phyloP scores from a whole-genome alignment of 352 stramenopile genomes.

The Phytophthora tentaculata region DNA sequence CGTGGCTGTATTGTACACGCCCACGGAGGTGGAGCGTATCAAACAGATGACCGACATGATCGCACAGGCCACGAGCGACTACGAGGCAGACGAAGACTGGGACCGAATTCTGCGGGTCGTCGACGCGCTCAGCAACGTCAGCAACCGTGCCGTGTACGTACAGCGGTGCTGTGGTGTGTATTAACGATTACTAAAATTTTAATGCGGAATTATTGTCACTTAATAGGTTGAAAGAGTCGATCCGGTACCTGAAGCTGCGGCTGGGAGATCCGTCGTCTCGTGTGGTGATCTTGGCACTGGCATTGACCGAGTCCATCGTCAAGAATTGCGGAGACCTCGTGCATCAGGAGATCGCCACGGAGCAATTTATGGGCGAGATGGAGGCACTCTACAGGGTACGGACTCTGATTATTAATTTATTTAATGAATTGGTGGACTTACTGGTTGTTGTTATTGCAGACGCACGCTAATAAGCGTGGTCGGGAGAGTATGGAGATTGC shows the following conservation, averaged over 20 bases:
- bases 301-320: slow-evolving; percentile 73
- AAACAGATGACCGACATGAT: slow-evolving; percentile 79
- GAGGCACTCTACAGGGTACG: slow-evolving; percentile 71
- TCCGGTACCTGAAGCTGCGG: slow-evolving; percentile 75
- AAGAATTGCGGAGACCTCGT: slow-evolving; percentile 81
- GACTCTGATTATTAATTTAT: background rate
- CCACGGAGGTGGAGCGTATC: slow-evolving; percentile 76
- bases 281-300: slow-evolving; percentile 71
- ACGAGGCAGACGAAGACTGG: slow-evolving; percentile 74
- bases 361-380: slow-evolving; percentile 78
- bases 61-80: slow-evolving; percentile 70
- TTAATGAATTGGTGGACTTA: slow-evolving; percentile 4
- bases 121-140: slow-evolving; percentile 74
- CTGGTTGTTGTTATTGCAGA: slow-evolving; percentile 27
- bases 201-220: background rate
- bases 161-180: background rate
- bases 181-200: background rate
- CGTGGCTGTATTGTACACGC: slow-evolving; percentile 76
- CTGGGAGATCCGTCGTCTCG: slow-evolving; percentile 67
- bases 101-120: slow-evolving; percentile 79
- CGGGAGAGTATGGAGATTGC: slow-evolving; percentile 79
- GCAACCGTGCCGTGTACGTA: slow-evolving; percentile 63
- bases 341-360: slow-evolving; percentile 68
- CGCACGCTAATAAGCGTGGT: slow-evolving; percentile 68
- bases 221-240: slow-evolving; percentile 63